phyloP scores from a whole-genome alignment of 2,329 filamentous ascomycete genomes.

The Phaeomoniella chlamydospora region DNA sequence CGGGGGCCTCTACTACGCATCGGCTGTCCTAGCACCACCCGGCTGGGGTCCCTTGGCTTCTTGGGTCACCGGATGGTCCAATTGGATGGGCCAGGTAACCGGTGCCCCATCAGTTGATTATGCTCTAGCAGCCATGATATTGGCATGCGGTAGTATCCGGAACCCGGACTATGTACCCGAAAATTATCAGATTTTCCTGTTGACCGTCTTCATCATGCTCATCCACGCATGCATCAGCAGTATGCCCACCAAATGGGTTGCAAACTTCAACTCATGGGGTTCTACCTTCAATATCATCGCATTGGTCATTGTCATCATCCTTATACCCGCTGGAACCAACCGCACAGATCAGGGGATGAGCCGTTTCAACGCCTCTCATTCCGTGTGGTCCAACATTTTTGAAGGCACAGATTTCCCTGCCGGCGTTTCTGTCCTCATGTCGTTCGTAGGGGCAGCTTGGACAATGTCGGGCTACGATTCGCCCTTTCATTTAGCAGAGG shows the following conservation, averaged over 20 bases:
- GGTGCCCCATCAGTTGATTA: conserved; percentile 54
- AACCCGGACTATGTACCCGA: conserved; percentile 51
- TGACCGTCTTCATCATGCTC: conserved; percentile 53
- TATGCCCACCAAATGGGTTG: conserved; percentile 57
- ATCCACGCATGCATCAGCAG: conserved; percentile 54
- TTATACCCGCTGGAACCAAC: conserved; percentile 48
- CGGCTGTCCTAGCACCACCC: conserved; percentile 53
- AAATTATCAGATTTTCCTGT: conserved; percentile 53
- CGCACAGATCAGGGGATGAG: conserved; percentile 35
- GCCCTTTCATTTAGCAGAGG: conserved; percentile 59
- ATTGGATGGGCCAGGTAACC: conserved; percentile 54
- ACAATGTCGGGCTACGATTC: conserved; percentile 53
- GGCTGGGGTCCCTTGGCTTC: conserved; percentile 53
- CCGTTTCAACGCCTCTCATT: conserved; percentile 41
- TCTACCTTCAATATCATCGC: conserved; percentile 58
- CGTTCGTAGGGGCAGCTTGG: conserved; percentile 47
- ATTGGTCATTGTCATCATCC: conserved; percentile 50
- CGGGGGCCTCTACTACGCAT: conserved; percentile 54
- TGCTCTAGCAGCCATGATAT: conserved; percentile 53
- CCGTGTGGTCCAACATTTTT: conserved; percentile 53
- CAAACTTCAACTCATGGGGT: conserved; percentile 54
- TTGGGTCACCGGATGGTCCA: conserved; percentile 57
- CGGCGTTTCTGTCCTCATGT: conserved; percentile 56
- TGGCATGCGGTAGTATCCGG: conserved; percentile 54
- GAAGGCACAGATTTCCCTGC: conserved; percentile 53